A percentile compares a stretch with the other conserved stretches of the same genome.
phyloP scores from a whole-genome alignment of 441 rosid genomes.

The Adansonia madagascariensis region DNA sequence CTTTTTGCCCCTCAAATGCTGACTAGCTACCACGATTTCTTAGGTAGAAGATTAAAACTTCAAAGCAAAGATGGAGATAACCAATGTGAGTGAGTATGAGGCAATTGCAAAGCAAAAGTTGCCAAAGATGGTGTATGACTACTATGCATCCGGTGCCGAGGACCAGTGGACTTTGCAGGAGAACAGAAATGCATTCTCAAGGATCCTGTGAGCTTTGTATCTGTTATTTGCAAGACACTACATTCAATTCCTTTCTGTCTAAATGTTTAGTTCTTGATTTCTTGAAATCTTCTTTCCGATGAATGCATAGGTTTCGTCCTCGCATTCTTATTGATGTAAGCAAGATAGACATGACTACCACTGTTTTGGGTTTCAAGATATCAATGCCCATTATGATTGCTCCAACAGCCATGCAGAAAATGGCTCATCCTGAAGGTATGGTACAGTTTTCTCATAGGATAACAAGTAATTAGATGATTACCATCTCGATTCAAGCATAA shows the following conservation, averaged over 20 bases:
- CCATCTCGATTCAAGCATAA: no score
- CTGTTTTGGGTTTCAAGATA: conserved; percentile 80
- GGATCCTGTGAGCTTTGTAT: conserved; percentile 66
- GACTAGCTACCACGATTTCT: not conserved
- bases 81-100: conserved; percentile 81
- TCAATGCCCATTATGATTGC: conserved; percentile 98
- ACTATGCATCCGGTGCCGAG: conserved; percentile 90
- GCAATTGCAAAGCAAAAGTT: conserved; percentile 82
- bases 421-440: conserved; percentile 78
- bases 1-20: not conserved
- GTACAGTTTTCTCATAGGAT: no score
- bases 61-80: conserved; percentile 64
- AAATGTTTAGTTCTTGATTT: not conserved
- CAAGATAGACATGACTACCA: conserved; percentile 76
- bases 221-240: not conserved
- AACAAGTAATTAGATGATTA: no score
- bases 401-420: conserved; percentile 94
- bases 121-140: conserved; percentile 95
- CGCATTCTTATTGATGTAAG: conserved; percentile 86
- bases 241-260: not conserved
- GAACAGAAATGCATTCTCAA: conserved; percentile 78
- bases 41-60: not conserved
- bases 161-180: conserved; percentile 91
- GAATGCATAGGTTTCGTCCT: conserved; percentile 73
- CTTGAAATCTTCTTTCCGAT: not conserved